Evolutionary conservation across 2,329 filamentous ascomycete species (phyloP), one percentile per base, ranked within the genome.

Genomic region (Colletotrichum kahawae): DNA sequence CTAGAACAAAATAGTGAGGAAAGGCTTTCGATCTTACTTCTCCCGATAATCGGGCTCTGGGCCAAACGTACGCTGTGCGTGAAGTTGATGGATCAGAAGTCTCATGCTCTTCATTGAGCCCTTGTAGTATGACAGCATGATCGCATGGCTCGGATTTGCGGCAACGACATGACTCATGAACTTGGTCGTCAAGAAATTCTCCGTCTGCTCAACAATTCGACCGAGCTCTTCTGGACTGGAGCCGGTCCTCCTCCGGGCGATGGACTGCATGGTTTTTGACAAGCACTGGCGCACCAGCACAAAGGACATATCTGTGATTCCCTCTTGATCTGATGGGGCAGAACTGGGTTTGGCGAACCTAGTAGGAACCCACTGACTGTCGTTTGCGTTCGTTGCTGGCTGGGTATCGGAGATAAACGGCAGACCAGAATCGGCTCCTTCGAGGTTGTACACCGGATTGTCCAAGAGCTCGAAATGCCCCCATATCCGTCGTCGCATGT

Each of bases 231-330:
- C 73, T 12, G 27, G 63, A 51, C 18, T 54, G 8, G 54, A 38
- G 16, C 65, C 60, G n/a, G 65, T 77, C 36, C 36, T 64, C 34
- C 36, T 75, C 9, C 48, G 27, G 13, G 36, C n/a, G 4, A 75
- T n/a, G 3, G 59, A 68, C 7, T 70, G 67, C 56, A 66, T 65
- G 4, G 75, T 72, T 33, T 36, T 70, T 16, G 16, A 56, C n/a
- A 75, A 54, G 13, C 71, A 64, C 4, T 73, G 59, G 10, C 76
- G 74, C 29, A 78, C 62, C 7, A 77, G 63, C 0, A 70, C 74
- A 54, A 78, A 78, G 3, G 77, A 70, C 77, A 77, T 78, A 16
- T 77, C 77, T 21, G 77, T 78, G 18, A 78, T 75, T 7, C 77
- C 77, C 13, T 77, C 76, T 5, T 60, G 67, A 24, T 78, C 77